Evolutionary conservation across 2,329 filamentous ascomycete species (phyloP).

Genomic region (Penicillium sp.): DNA sequence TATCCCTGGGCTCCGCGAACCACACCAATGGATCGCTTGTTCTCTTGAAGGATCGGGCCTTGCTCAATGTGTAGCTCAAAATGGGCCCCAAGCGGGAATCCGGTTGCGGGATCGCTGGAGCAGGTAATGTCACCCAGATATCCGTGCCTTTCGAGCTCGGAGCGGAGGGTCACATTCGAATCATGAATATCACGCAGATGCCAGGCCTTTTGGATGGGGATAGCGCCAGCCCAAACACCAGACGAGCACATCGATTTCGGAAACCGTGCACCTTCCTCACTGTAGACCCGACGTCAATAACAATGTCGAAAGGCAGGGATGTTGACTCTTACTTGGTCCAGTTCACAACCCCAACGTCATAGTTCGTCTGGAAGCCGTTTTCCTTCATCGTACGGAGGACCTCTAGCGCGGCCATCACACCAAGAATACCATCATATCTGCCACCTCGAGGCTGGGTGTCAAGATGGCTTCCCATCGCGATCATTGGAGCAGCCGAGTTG

Average conservation of each 20-base stretch:
- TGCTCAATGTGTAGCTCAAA: slow-evolving; percentile 84
- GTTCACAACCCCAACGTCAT: slow-evolving; percentile 70
- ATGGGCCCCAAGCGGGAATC: slow-evolving; percentile 68
- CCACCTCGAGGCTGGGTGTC: slow-evolving; percentile 35
- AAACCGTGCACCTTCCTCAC: slow-evolving; percentile 76
- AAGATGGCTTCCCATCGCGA: slow-evolving; percentile 51
- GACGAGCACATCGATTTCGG: slow-evolving; percentile 72
- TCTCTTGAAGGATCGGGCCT: slow-evolving; percentile 68
- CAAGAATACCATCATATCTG: slow-evolving; percentile 73
- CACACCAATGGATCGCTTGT: slow-evolving; percentile 62
- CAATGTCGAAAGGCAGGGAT: not conserved
- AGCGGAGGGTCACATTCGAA: slow-evolving; percentile 58
- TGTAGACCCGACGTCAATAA: slow-evolving; percentile 32
- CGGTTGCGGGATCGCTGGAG: slow-evolving; percentile 44
- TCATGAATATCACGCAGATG: slow-evolving; percentile 60
- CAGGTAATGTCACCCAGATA: slow-evolving; percentile 62
- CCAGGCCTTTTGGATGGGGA: slow-evolving; percentile 62
- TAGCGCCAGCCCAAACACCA: slow-evolving; percentile 70
- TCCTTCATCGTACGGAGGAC: slow-evolving; percentile 68
- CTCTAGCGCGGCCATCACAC: slow-evolving; percentile 69
- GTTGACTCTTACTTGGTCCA: slow-evolving; percentile 56
- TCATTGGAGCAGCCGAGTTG: slow-evolving; percentile 28
- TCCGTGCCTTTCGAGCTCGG: slow-evolving; percentile 67
- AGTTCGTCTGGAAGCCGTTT: slow-evolving; percentile 65
- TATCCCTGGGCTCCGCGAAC: slow-evolving; percentile 71